Base-by-base conservation (phyloP, 495 filamentous ascomycete species). In the Recurvomyces mirabilis region DNA sequence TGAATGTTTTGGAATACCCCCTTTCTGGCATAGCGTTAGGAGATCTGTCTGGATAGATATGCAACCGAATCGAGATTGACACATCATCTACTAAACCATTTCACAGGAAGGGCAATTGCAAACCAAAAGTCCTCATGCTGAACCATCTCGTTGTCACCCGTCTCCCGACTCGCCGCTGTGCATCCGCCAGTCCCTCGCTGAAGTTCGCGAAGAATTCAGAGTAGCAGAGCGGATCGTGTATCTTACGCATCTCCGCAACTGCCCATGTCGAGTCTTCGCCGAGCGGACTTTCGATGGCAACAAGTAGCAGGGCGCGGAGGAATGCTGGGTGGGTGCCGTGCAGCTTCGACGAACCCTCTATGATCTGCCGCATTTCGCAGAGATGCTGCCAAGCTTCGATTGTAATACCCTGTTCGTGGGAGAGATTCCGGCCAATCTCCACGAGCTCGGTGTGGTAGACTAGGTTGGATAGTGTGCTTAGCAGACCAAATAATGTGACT, bases 401-500 rank as follows among this genome's bases (percentile, higher is more conserved):
- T 9, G 34, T 4, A 3, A 20, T 20, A 18, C 34, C 17, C 19
- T 37, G 34, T 9, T 15, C 4, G 34, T 37, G 17, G 5, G 34
- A 37, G 14, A 37, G 34, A 20, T 37, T 37, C 3, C 34, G 34
- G 10, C 34, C 34, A 13, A 37, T 37, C 34, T 37, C 34, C 14
- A 37, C 34, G 19, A 37, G 34, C 19, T 37, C 34, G 19, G 34
- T 37, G 17, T 19, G 17, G 34, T 37, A 37, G 15, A 20, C 22
- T 20, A 37, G 34, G 4, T 9, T 3, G 13, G 17, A 37, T 10
- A 37, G 34, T 11, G 34, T 21, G 34, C 11, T 20, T 9, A 37
- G 14, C 17, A 19, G 5, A 5, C n/a, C n/a, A n/a, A 37, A 12
- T 11, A 37, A 13, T 6, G 34, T 15, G 5, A 4, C 15, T 37